phyloP scores from a whole-genome alignment of 2,329 filamentous ascomycete genomes.

The Cladosporium austrohemisphaericum region DNA sequence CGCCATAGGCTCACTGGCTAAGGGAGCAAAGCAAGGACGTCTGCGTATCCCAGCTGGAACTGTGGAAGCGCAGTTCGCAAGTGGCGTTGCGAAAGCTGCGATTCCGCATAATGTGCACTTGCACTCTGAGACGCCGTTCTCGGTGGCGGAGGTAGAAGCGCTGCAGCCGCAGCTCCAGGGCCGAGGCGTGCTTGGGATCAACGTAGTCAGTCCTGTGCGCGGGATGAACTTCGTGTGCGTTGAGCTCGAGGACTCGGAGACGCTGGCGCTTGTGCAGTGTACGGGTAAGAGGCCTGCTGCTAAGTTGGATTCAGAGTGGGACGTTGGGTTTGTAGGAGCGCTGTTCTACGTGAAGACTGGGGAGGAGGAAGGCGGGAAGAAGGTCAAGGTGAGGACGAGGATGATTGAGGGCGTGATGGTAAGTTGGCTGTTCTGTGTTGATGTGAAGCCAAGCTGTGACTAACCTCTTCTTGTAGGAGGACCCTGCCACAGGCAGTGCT shows the following conservation, averaged over 20 bases:
- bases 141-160: constrained; percentile 30
- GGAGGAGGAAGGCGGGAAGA: neutral
- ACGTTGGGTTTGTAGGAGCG: constrained; percentile 49
- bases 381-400: constrained; percentile 6
- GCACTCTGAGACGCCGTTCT: constrained; percentile 43
- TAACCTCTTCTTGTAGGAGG: no score
- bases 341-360: constrained; percentile 55
- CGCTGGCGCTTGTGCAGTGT: constrained; percentile 47
- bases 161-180: constrained; percentile 35
- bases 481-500: constrained; percentile 51
- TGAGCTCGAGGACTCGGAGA: constrained; percentile 57
- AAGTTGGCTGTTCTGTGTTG: no score
- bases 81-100: constrained; percentile 52
- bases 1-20: constrained; percentile 35
- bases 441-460: constrained; percentile 19
- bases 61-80: constrained; percentile 37
- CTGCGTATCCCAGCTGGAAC: constrained; percentile 45
- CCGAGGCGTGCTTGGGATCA: constrained; percentile 15
- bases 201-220: constrained; percentile 55
- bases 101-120: constrained; percentile 66
- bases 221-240: constrained; percentile 72
- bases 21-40: constrained; percentile 28
- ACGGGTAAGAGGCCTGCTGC: constrained; percentile 32
- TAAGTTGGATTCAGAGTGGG: constrained; percentile 48
- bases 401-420: constrained; percentile 21